Percentiles rank a stretch among this genome's conserved stretches.
Evolutionary conservation across 208 protist genomes (phyloP).

Genomic region (Trypanosoma rangeli): DNA sequence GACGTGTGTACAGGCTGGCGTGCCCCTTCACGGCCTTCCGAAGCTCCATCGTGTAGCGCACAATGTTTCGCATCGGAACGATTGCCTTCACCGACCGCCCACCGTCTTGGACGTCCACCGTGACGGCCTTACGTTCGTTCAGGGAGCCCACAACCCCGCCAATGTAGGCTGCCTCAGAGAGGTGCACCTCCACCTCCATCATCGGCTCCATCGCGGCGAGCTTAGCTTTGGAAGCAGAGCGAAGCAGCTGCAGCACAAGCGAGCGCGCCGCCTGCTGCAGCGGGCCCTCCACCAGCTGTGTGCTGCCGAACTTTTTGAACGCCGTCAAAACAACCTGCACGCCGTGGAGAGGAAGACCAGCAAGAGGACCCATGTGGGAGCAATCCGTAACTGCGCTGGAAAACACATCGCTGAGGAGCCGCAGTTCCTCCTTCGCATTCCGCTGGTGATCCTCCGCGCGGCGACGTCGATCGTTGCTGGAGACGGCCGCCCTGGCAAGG

Average conservation of each 20-base stretch:
- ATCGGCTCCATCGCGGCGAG: conserved; percentile 80
- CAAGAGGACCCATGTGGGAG: conserved; percentile 61
- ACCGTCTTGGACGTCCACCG: conserved; percentile 80
- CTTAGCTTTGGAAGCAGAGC: conserved; percentile 30
- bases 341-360: conserved; percentile 74
- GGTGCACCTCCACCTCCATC: conserved; percentile 87
- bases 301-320: conserved; percentile 53
- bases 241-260: conserved; percentile 48
- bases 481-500: conserved; percentile 7
- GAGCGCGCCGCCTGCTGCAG: conserved; percentile 52
- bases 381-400: conserved; percentile 49
- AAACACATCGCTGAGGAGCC: conserved; percentile 44
- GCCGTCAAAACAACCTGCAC: conserved; percentile 58
- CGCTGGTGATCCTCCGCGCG: conserved; percentile 32
- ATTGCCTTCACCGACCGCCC: conserved; percentile 71
- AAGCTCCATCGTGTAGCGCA: conserved; percentile 86
- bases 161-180: conserved; percentile 73
- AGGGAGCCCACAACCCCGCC: conserved; percentile 74
- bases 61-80: conserved; percentile 81
- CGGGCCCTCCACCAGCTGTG: conserved; percentile 41
- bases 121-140: conserved; percentile 77
- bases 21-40: conserved; percentile 87
- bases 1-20: conserved; percentile 69
- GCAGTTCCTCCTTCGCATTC: conserved; percentile 54
- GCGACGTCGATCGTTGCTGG: conserved; percentile 5